Evolutionary conservation across 352 stramenopile genomes (phyloP), one percentile per base, ranked within the genome.

Genomic region (Globisporangium heterothallicum): DNA sequence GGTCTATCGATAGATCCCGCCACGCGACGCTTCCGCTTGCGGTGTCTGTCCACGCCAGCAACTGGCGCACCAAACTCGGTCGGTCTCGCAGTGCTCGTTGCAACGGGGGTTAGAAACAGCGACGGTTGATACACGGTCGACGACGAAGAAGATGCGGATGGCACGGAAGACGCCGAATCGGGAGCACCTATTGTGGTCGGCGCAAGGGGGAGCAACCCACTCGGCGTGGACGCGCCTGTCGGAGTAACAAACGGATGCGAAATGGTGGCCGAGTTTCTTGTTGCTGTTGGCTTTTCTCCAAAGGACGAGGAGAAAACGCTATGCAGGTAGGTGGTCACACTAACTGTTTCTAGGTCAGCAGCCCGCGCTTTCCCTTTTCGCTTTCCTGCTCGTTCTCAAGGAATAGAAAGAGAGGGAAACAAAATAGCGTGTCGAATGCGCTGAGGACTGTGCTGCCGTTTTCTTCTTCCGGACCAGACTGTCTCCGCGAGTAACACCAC

Each of bases 1-100:
- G 36, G 52, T 30, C 61, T 61, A n/a, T 63, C 65, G 43, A 73
- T 62, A 42, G 73, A 69, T 4, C 54, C 65, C 16, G 59, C 49
- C n/a, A 74, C 56, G 52, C 70, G 58, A 24, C 72, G 58, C 29
- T 71, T 68, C 10, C 72, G 65, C 46, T 84, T 84, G 55, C 55
- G 69, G 21, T 49, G 56, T 40, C 49, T 48, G 6, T 63, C 46
- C 26, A 53, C 44, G 26, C 38, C 35, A 13, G 38, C 36, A 27
- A n/a, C 54, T 35, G 47, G 29, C 12, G 40, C 49, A 27, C 29
- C 41, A 24, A 58, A 49, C 18, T 16, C 32, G 42, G 30, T 9
- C 24, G 22, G 24, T 49, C 52, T 42, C 29, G 16, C 36, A 44
- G 10, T 51, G 21, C 21, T n/a, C n/a, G 21, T 46, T 22, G 30